Evolutionary conservation across 2,329 filamentous ascomycete species (phyloP).

Genomic region (Elsinoe fawcettii): DNA sequence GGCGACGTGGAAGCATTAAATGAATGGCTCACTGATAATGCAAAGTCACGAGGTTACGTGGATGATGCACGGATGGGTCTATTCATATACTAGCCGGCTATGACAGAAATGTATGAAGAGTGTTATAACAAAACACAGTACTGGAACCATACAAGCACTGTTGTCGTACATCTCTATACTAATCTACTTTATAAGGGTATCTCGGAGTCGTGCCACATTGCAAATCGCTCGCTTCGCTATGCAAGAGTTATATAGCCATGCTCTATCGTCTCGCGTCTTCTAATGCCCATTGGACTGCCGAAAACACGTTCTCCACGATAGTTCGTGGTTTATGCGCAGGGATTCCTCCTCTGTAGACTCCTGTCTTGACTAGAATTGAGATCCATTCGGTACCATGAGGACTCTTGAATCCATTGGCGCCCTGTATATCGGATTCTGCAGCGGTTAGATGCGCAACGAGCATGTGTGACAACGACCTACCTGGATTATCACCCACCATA

Average conservation of each 20-base stretch:
- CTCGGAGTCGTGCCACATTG: not conserved
- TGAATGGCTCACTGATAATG: slow-evolving; percentile 34
- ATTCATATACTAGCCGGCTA: not conserved
- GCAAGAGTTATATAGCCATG: not conserved
- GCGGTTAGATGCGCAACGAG: not conserved
- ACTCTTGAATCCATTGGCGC: slow-evolving; percentile 69
- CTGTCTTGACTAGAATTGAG: slow-evolving; percentile 70
- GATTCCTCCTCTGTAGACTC: slow-evolving; percentile 57
- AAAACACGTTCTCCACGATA: slow-evolving; percentile 66
- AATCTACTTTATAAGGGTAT: not conserved
- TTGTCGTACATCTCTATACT: not conserved
- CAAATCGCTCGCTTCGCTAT: not conserved
- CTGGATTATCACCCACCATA: slow-evolving; percentile 70
- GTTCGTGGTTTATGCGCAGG: slow-evolving; percentile 56
- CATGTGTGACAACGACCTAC: slow-evolving; percentile 8
- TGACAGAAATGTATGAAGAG: not conserved
- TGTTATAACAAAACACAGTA: not conserved
- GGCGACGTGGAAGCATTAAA: slow-evolving; percentile 34
- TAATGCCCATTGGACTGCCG: slow-evolving; percentile 70
- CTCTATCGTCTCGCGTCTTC: slow-evolving; percentile 41
- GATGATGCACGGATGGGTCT: not conserved
- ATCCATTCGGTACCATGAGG: slow-evolving; percentile 64
- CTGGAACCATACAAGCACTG: not conserved
- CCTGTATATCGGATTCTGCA: slow-evolving; percentile 76
- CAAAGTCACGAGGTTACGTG: slow-evolving; percentile 20